Percentiles rank a stretch among this genome's conserved stretches.
These are phyloP conservation scores for Jamesozyma spencerorum DNA, from an alignment of 805 yeast species.

Conservation along the genomic window DNA sequence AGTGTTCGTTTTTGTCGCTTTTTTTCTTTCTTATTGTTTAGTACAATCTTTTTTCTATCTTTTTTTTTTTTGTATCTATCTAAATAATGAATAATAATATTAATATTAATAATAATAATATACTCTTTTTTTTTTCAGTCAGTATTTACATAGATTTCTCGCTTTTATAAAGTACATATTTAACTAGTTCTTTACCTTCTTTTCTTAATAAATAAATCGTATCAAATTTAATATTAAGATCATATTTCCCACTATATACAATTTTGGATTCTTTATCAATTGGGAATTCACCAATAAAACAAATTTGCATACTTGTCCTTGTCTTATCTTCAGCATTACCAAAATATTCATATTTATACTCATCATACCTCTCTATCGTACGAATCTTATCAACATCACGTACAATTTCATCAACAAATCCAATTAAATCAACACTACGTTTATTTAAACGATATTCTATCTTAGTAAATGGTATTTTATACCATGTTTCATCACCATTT, in stretches of 20 bases:
- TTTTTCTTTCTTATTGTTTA: too few relatives aligned
- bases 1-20: too few relatives aligned
- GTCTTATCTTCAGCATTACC: slow-evolving; percentile 11
- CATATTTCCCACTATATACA: slow-evolving; percentile 26
- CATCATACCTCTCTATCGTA: slow-evolving; percentile 18
- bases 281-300: slow-evolving; percentile 26
- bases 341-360: slow-evolving; percentile 25
- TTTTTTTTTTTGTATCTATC: too few relatives aligned
- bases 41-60: too few relatives aligned
- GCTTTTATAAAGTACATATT: slow-evolving; percentile 22
- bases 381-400: slow-evolving; percentile 20
- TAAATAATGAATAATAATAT: too few relatives aligned
- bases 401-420: slow-evolving; percentile 11
- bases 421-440: slow-evolving; percentile 16
- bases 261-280: slow-evolving; percentile 14
- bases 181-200: slow-evolving; percentile 21
- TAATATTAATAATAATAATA: neutral
- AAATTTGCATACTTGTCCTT: slow-evolving; percentile 22
- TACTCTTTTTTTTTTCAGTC: too few relatives aligned
- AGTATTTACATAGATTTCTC: too few relatives aligned
- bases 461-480: slow-evolving; percentile 16
- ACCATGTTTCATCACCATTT: slow-evolving; percentile 14
- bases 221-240: slow-evolving; percentile 24
- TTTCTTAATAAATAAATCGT: slow-evolving; percentile 24
- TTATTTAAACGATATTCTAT: slow-evolving; percentile 21